A percentile compares a stretch with the other conserved stretches of the same genome.
Conservation (phyloP, 257 asterid species). For the Solanum habrochaites region DNA sequence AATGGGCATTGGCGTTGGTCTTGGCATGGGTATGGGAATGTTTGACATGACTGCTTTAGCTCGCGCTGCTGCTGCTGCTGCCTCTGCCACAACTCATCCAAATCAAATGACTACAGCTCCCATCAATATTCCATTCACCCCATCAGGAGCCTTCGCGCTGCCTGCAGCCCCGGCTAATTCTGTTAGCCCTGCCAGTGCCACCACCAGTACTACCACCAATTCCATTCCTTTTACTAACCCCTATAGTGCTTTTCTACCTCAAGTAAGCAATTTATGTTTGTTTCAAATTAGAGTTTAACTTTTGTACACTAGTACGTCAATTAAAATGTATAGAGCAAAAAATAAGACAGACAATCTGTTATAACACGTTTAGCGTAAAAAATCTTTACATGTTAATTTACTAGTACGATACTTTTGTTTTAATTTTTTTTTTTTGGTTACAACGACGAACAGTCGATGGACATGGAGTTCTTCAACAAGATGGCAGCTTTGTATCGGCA, state of each 20-base stretch:
- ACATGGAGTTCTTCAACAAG: slow-evolving; percentile 54
- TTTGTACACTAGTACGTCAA: neutral
- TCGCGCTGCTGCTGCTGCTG: slow-evolving; percentile 6
- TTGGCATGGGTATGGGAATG: slow-evolving; percentile 32
- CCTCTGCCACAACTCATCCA: slow-evolving; percentile 13
- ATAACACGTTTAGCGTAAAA: neutral
- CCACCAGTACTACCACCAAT: neutral
- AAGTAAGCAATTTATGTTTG: slow-evolving; percentile 21
- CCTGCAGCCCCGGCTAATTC: slow-evolving; percentile 8
- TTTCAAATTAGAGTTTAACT: neutral
- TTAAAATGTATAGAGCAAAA: neutral
- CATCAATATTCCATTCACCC: slow-evolving; percentile 16
- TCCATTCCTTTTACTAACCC: slow-evolving; percentile 24
- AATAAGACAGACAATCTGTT: neutral
- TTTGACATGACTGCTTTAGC: slow-evolving; percentile 22
- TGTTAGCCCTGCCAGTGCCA: neutral
- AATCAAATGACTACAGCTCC: neutral
- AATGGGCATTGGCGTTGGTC: slow-evolving; percentile 37
- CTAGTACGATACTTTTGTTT: neutral
- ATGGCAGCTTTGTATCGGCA: slow-evolving; percentile 50
- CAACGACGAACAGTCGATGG: slow-evolving; percentile 29
- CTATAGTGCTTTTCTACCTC: slow-evolving; percentile 34
- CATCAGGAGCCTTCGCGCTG: slow-evolving; percentile 24
- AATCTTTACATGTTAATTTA: neutral
- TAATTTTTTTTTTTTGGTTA: neutral